phyloP scores from a whole-genome alignment of 257 asterid genomes.

The Ehretia macrophylla region DNA sequence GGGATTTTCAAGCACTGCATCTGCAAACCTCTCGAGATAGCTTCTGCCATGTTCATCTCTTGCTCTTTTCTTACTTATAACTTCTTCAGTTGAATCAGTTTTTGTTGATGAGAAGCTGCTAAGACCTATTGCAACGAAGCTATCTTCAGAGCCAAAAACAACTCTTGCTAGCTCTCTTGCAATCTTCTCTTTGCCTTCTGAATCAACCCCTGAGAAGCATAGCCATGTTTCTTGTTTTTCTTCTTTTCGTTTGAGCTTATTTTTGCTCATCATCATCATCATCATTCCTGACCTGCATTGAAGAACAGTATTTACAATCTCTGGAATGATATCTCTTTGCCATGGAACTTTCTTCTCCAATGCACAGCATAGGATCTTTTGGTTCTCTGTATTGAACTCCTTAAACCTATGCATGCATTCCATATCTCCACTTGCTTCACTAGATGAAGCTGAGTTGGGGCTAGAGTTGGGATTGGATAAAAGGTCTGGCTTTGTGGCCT shows the following conservation, averaged over 20 bases:
- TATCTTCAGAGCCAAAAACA: slow-evolving; percentile 53
- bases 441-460: slow-evolving; percentile 94
- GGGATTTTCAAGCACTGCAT: slow-evolving; percentile 54
- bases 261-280: too few species aligned
- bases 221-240: slow-evolving; percentile 56
- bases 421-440: slow-evolving; percentile 66
- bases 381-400: slow-evolving; percentile 38
- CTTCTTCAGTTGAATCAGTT: slow-evolving; percentile 24
- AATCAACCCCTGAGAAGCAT: slow-evolving; percentile 58
- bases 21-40: slow-evolving; percentile 53
- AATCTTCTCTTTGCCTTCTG: slow-evolving; percentile 53
- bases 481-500: slow-evolving; percentile 50
- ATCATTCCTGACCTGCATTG: slow-evolving; percentile 64
- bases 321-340: slow-evolving; percentile 49
- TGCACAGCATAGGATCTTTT: slow-evolving; percentile 36
- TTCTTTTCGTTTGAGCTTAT: neutral
- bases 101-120: slow-evolving; percentile 40
- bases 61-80: slow-evolving; percentile 49
- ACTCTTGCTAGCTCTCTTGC: slow-evolving; percentile 60
- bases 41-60: slow-evolving; percentile 57
- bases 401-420: slow-evolving; percentile 23
- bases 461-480: slow-evolving; percentile 88
- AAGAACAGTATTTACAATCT: slow-evolving; percentile 47
- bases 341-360: slow-evolving; percentile 60
- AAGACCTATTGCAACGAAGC: slow-evolving; percentile 33